Conservation (phyloP, 2,329 filamentous ascomycete genomes). For the Neurospora crassa region DNA sequence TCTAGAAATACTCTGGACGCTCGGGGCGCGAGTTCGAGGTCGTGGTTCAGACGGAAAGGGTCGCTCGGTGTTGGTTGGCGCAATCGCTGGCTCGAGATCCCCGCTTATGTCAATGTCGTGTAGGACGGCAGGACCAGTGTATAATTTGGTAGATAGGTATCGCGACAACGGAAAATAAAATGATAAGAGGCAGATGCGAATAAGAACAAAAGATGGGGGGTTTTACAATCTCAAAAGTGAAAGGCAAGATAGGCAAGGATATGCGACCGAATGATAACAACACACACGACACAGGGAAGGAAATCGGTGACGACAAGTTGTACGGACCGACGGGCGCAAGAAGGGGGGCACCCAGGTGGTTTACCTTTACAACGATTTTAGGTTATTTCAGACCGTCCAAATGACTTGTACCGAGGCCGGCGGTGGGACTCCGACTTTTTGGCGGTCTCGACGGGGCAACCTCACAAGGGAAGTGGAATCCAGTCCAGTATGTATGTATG, state of each 20-base stretch:
- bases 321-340: background rate
- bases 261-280: background rate
- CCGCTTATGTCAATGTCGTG: background rate
- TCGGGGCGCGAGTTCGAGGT: background rate
- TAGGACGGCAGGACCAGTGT: background rate
- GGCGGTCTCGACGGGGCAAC: background rate
- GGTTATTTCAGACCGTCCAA: background rate
- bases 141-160: background rate
- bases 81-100: background rate
- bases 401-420: background rate
- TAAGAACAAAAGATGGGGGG: background rate
- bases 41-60: background rate
- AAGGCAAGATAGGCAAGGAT: background rate
- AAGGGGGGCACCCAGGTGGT: background rate
- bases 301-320: background rate
- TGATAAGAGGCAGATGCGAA: background rate
- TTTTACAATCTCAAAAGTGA: background rate
- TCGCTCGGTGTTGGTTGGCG: background rate
- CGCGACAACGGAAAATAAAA: background rate
- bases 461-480: background rate
- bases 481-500: background rate
- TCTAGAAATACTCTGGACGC: background rate
- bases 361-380: background rate
- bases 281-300: background rate
- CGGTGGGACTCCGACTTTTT: background rate